A percentile compares a stretch with the other conserved stretches of the same genome.
phyloP scores from a whole-genome alignment of 352 stramenopile genomes.

The Globisporangium emineosum region DNA sequence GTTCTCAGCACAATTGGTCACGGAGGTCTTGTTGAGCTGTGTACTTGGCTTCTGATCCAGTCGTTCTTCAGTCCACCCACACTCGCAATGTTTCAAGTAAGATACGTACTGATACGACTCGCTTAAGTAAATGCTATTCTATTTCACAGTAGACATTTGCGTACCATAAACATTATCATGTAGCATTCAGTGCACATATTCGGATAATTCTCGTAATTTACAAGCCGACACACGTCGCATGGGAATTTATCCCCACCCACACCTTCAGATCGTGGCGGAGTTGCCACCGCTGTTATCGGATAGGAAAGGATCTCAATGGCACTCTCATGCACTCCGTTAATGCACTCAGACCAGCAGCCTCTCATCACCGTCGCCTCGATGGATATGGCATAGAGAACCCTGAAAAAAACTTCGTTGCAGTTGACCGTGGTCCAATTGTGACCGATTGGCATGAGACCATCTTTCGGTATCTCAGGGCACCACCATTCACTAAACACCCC shows the following conservation, averaged over 20 bases:
- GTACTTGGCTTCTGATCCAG: no score
- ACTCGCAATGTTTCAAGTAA: no score
- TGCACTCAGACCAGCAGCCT: background rate
- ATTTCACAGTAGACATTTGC: constrained; percentile 26
- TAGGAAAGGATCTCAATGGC: background rate
- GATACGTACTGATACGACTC: constrained; percentile 70
- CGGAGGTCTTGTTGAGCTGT: no score
- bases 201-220: background rate
- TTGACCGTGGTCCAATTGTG: background rate
- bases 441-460: background rate
- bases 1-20: no score
- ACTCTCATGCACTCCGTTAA: background rate
- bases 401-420: background rate
- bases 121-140: no score
- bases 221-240: background rate
- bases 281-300: background rate
- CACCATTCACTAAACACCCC: background rate
- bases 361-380: background rate
- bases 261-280: background rate
- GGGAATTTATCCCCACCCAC: background rate
- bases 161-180: background rate
- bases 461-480: constrained; percentile 1
- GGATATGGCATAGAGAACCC: background rate
- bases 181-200: background rate
- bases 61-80: no score